Percentiles rank a stretch among this genome's conserved stretches.
These are phyloP conservation scores for Chlamydomonas incerta DNA, from an alignment of 139 green algal species.

Conservation along the genomic window DNA sequence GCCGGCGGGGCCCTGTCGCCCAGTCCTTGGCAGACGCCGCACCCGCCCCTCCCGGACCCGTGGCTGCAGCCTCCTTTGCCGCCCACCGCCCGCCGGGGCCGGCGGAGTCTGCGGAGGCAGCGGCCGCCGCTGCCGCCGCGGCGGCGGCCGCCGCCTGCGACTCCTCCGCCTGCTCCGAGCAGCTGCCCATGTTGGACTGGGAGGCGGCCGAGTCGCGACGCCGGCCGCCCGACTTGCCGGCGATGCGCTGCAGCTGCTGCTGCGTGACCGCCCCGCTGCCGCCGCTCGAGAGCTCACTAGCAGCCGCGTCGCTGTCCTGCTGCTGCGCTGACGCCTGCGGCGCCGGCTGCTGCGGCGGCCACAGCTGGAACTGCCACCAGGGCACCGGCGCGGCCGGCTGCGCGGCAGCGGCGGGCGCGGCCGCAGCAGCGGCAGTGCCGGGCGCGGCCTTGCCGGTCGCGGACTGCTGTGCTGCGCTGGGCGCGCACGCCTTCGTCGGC, in stretches of 20 bases:
- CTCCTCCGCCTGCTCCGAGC: neutral
- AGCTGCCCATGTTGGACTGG: neutral
- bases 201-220: too few relatives aligned
- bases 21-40: too few relatives aligned
- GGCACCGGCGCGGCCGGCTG: neutral
- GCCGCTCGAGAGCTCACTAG: neutral
- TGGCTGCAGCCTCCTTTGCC: too few relatives aligned
- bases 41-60: too few relatives aligned
- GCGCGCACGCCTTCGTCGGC: neutral
- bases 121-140: neutral
- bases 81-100: too few relatives aligned
- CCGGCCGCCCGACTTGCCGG: too few relatives aligned
- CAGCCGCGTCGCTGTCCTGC: neutral
- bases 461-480: neutral
- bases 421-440: neutral
- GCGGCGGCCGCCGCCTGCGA: neutral
- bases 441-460: neutral
- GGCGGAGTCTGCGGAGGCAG: too few relatives aligned
- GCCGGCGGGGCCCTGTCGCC: too few relatives aligned
- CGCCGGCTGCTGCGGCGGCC: neutral
- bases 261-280: neutral
- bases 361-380: neutral
- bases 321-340: neutral
- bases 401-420: neutral
- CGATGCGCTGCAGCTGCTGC: too few relatives aligned